Evolutionary conservation across 352 stramenopile species (phyloP), one percentile per base, ranked within the genome.

Genomic region (Globisporangium camurandrum): DNA sequence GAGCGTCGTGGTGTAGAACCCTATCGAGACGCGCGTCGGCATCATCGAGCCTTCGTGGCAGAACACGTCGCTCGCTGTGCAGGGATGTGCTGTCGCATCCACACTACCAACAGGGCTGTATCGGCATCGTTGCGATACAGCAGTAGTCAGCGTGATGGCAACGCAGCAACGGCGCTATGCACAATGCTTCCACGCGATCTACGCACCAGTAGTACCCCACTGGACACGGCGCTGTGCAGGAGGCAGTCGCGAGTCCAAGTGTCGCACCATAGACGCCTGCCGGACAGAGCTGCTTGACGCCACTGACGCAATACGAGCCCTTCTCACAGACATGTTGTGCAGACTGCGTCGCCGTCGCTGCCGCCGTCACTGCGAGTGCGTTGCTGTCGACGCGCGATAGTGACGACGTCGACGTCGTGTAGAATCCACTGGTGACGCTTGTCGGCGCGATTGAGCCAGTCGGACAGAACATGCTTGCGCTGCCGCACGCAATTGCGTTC

Each of bases 191-290:
- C 24, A 30, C 16, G 22, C 31, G 36, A 20, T 24, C 11, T 8
- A 19, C 55, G 20, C 68, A 80, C 73, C 76, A 91, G 43, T 66
- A 87, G 52, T 83, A 88, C 2, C 80, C 80, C 23, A 63, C 47
- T 9, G 80, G 76, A 39, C 80, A 91, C n/a, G 48, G 51, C 5
- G 59, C 75, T 4, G 66, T 81, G 45, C 76, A 91, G 23, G 57
- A 43, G 6, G 70, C 54, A 2, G 56, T 81, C 7, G 64, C 49
- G 9, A 88, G 62, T 3, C 65, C 68, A 46, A 59, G 23, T 0
- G 44, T 59, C 20, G 37, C 40, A 2, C 79, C 79, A 19, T 77
- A 88, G 1, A 73, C 70, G 0, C 79, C 76, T 14, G 54, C 24
- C 3, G 67, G 67, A 43, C 79, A 91, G 22, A 62, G 46, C 9